phyloP scores from a whole-genome alignment of 164 flowering plant species.

The Magnolia kwangsiensis region DNA sequence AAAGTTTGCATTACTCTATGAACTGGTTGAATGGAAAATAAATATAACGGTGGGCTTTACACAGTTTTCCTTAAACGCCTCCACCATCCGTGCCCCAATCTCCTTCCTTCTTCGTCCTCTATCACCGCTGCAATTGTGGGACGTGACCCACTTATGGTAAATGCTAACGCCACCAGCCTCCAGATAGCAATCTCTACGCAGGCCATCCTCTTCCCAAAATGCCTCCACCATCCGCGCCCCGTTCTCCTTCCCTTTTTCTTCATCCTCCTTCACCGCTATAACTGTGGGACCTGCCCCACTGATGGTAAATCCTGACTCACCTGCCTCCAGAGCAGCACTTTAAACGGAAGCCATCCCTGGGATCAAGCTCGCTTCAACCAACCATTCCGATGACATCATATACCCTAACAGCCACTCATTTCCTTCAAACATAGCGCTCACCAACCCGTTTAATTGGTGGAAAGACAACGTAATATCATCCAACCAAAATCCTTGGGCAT shows the following conservation, averaged over 20 bases:
- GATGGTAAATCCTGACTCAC: conserved; percentile 89
- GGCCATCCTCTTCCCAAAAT: conserved; percentile 50
- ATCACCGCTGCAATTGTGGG: too few relatives aligned
- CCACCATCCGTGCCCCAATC: too few relatives aligned
- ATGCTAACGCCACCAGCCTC: too few relatives aligned
- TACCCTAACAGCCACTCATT: conserved; percentile 54
- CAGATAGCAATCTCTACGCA: too few relatives aligned
- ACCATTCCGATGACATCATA: conserved; percentile 69
- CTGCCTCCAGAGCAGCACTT: conserved; percentile 66
- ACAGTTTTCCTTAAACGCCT: too few relatives aligned
- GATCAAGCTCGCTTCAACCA: conserved; percentile 83
- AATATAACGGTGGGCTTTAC: too few relatives aligned
- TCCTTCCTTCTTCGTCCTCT: too few relatives aligned
- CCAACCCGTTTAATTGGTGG: conserved; percentile 66
- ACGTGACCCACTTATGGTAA: too few relatives aligned
- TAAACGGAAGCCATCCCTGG: conserved; percentile 87
- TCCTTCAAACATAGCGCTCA: conserved; percentile 65
- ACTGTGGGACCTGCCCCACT: conserved; percentile 96
- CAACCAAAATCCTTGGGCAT: too few relatives aligned
- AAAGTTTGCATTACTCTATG: too few relatives aligned
- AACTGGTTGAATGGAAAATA: too few relatives aligned
- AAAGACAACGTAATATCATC: conserved; percentile 45
- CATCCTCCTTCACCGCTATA: conserved; percentile 62
- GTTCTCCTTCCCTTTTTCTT: conserved; percentile 57
- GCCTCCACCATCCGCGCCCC: conserved; percentile 81